These are phyloP conservation scores for Lunasporangiospora selenospora DNA, from an alignment of 192 early-diverging fungal species.

Conservation along the genomic window DNA sequence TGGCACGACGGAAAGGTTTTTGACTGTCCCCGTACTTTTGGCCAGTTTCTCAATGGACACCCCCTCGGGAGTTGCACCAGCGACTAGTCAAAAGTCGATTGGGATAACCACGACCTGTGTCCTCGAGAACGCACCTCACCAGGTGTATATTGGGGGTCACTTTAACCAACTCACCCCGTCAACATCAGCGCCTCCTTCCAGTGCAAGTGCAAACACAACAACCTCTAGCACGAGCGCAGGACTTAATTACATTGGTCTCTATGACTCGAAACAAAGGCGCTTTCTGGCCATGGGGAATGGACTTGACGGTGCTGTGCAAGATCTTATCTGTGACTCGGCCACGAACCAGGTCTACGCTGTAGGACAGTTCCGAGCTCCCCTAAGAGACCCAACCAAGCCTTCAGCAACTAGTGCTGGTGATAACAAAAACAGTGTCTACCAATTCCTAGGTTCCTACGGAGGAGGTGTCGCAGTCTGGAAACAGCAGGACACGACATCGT, in stretches of 20 bases:
- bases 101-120: constrained; percentile 37
- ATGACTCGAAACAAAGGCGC: constrained; percentile 30
- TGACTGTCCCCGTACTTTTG: constrained; percentile 28
- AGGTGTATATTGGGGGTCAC: constrained; percentile 37
- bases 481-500: background rate
- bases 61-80: background rate
- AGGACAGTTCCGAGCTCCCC: constrained; percentile 40
- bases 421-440: constrained; percentile 3
- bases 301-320: constrained; percentile 44
- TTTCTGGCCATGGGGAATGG: constrained; percentile 32
- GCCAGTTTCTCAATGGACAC: constrained; percentile 21
- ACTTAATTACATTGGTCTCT: constrained; percentile 38
- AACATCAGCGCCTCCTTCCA: background rate
- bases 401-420: background rate
- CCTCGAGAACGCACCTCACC: constrained; percentile 23
- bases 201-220: background rate
- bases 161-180: constrained; percentile 17
- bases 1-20: background rate
- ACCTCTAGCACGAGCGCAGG: constrained; percentile 3
- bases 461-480: constrained; percentile 46
- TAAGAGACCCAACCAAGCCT: background rate
- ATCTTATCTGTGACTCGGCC: constrained; percentile 38
- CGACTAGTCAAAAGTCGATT: background rate
- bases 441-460: constrained; percentile 21
- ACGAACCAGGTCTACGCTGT: constrained; percentile 36